Evolutionary conservation across 352 stramenopile genomes (phyloP).

Genomic region (Globisporangium okanoganense): DNA sequence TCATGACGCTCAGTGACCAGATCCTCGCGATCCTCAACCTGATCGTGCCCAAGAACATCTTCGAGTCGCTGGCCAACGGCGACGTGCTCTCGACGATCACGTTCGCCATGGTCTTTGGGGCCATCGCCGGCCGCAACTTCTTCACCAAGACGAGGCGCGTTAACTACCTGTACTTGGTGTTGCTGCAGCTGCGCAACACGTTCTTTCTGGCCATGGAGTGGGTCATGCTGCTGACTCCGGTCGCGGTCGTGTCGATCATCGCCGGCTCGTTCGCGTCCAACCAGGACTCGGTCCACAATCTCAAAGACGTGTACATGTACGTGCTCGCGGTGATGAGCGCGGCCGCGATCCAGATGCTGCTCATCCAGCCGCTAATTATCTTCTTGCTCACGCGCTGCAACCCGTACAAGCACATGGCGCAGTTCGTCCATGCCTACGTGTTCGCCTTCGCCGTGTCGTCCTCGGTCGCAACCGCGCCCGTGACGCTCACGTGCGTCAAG

Average conservation of each 20-base stretch:
- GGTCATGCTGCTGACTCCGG: conserved; percentile 61
- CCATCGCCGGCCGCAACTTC: conserved; percentile 48
- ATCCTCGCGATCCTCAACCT: conserved; percentile 53
- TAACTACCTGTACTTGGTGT: conserved; percentile 67
- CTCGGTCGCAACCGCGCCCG: conserved; percentile 58
- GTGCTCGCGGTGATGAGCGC: conserved; percentile 38
- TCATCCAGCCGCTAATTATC: conserved; percentile 59
- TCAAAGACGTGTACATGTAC: conserved; percentile 52
- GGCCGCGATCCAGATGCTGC: conserved; percentile 35
- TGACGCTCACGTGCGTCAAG: conserved; percentile 61
- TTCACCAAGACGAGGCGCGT: conserved; percentile 52
- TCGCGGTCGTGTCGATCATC: conserved; percentile 65
- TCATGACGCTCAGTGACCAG: conserved; percentile 55
- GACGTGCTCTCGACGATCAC: conserved; percentile 62
- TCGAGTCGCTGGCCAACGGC: conserved; percentile 37
- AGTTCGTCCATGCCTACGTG: conserved; percentile 60
- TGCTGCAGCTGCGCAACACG: conserved; percentile 66
- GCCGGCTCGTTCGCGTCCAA: conserved; percentile 55
- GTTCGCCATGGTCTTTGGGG: conserved; percentile 66
- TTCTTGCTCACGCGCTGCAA: conserved; percentile 63
- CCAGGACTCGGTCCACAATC: conserved; percentile 30
- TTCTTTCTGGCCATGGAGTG: conserved; percentile 71
- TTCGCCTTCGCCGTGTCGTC: conserved; percentile 68
- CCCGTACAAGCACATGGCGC: conserved; percentile 62
- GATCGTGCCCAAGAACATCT: conserved; percentile 68